Base-by-base conservation (phyloP, 495 filamentous ascomycete species). In the Bryoglossum gracile region DNA sequence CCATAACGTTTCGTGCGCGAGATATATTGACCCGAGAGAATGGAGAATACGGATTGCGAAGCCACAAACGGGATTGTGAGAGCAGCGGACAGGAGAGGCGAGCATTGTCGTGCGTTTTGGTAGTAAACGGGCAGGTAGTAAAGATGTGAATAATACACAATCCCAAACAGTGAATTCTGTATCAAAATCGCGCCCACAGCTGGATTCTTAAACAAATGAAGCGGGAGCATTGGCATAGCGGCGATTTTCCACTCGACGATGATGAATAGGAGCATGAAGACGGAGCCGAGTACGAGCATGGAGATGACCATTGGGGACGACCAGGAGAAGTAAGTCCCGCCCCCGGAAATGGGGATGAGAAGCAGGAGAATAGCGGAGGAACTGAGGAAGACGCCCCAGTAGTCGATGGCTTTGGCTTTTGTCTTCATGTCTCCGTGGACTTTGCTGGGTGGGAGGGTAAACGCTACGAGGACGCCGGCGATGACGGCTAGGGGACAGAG, bases 281-380 rank as follows among this genome's bases (percentile, higher is more conserved):
- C 62, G 3, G 58, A 61, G 24, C 78, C 76, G 22, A 83, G 67
- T 1, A 62, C 59, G 24, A 85, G 67, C 75, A 83, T 81, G 36
- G 71, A 70, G 25, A 85, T 81, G 3, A 82, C 72, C 65, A 82
- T 68, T 0, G 77, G 64, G 2, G 77, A 81, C 41, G 73, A 55
- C 80, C 79, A 84, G 4, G 68, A 57, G 49, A 81, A 83, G 46
- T 75, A 77, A 3, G 72, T 73, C 0, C 81, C 80, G 19, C 76
- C 79, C 3, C 78, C 80, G 10, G 78, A 82, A 23, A 83, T 73
- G 13, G 80, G 79, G 50, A 83, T 80, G 36, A 83, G 63, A 16
- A 80, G 39, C 42, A 81, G 72, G 18, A 82, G 69, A 24, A 82
- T 70, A 0, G 69, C 75, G 25, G 72, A 67, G 0, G 71, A 73